Evolutionary conservation across 352 stramenopile genomes (phyloP).

Genomic region (Plasmopara viticola): DNA sequence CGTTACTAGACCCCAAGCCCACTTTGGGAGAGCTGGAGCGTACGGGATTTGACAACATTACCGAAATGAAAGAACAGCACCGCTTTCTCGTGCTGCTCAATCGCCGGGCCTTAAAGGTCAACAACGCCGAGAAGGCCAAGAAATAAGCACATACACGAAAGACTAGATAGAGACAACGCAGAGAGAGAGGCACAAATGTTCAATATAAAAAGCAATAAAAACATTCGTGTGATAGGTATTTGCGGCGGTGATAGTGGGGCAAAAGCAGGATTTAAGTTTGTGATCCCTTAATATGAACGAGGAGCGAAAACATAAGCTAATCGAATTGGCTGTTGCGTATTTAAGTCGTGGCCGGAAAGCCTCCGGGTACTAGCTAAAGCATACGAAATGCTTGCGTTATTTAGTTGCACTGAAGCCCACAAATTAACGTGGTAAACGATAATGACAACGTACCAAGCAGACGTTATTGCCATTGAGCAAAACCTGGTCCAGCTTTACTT

Average conservation of each 20-base stretch:
- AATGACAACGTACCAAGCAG: conserved; percentile 59
- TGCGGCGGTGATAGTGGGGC: no score
- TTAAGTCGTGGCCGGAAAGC: conserved; percentile 44
- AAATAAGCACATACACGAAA: conserved; percentile 43
- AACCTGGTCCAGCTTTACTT: conserved; percentile 91
- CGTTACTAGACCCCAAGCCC: conserved; percentile 61
- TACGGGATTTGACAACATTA: conserved; percentile 69
- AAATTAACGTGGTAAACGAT: neutral
- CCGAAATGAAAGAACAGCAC: conserved; percentile 62
- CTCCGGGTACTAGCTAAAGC: conserved; percentile 69
- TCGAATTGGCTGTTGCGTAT: neutral
- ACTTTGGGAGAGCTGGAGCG: conserved; percentile 76
- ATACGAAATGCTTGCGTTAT: conserved; percentile 10
- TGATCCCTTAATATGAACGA: neutral
- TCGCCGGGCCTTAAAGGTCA: conserved; percentile 60
- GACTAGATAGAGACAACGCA: no score
- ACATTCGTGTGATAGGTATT: no score
- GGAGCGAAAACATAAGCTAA: neutral
- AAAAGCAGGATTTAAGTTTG: neutral
- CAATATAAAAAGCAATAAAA: no score
- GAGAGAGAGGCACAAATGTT: no score
- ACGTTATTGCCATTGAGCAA: conserved; percentile 99
- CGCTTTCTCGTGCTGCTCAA: conserved; percentile 74
- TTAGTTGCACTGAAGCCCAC: neutral
- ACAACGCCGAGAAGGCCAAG: conserved; percentile 80